phyloP scores from a whole-genome alignment of 345 rosid species.

The Pistacia atlantica region DNA sequence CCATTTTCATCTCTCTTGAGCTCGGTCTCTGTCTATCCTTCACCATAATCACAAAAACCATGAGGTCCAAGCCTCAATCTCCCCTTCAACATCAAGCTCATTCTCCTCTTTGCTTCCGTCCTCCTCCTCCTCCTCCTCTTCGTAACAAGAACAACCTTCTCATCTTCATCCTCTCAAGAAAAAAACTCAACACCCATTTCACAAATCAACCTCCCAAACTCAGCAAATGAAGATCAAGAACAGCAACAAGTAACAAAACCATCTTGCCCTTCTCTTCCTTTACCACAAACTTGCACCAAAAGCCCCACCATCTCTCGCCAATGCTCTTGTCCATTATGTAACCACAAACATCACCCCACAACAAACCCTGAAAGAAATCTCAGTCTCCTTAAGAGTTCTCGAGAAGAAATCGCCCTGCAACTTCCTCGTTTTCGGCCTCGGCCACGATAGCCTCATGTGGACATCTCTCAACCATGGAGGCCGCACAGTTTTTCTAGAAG shows the following conservation, averaged over 20 bases:
- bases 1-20: not conserved
- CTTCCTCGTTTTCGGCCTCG: slow-evolving; percentile 83
- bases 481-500: slow-evolving; percentile 83
- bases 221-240: slow-evolving; percentile 4
- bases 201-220: slow-evolving; percentile 7
- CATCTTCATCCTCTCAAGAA: slow-evolving; percentile 33
- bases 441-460: slow-evolving; percentile 97
- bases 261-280: slow-evolving; percentile 28
- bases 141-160: slow-evolving; percentile 42
- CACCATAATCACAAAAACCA: not conserved
- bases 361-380: slow-evolving; percentile 77
- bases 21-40: not conserved
- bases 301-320: slow-evolving; percentile 66
- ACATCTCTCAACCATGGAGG: slow-evolving; percentile 77
- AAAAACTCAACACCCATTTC: slow-evolving; percentile 8
- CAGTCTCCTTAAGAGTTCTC: slow-evolving; percentile 61
- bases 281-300: slow-evolving; percentile 44
- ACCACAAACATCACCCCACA: slow-evolving; percentile 86
- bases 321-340: slow-evolving; percentile 72
- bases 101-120: slow-evolving; percentile 37
- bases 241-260: not conserved
- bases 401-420: slow-evolving; percentile 79
- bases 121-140: slow-evolving; percentile 45
- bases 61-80: slow-evolving; percentile 39
- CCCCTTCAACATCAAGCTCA: slow-evolving; percentile 41